A percentile compares a stretch with the other conserved stretches of the same genome.
phyloP scores from a whole-genome alignment of 208 protist genomes.

The Trypanosomatidae sp. region DNA sequence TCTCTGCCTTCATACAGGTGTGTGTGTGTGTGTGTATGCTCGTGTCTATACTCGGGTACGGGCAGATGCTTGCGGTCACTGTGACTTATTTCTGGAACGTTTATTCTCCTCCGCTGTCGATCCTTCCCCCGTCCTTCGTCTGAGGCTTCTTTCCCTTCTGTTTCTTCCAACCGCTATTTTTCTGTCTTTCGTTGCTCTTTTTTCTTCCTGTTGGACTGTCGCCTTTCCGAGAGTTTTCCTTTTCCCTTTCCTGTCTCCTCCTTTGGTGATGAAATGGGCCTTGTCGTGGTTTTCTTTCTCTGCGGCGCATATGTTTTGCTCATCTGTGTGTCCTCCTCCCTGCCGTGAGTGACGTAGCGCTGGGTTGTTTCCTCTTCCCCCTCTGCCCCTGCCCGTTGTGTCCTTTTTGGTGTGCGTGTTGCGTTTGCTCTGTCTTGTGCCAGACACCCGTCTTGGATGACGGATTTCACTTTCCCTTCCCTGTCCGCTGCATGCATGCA shows the following conservation, averaged over 20 bases:
- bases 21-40: conserved; percentile 5
- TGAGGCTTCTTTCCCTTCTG: neutral
- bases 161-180: neutral
- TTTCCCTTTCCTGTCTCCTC: neutral
- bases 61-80: neutral
- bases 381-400: neutral
- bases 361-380: neutral
- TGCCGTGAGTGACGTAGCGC: neutral
- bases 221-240: neutral
- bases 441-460: neutral
- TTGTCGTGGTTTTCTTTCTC: conserved; percentile 1
- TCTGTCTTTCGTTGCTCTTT: neutral
- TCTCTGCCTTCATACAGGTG: neutral
- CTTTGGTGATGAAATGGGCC: neutral
- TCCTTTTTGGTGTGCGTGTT: neutral
- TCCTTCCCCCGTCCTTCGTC: too few species aligned
- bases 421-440: neutral
- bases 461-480: neutral
- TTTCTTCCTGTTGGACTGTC: neutral
- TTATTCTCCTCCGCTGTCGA: neutral
- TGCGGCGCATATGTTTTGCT: conserved; percentile 2
- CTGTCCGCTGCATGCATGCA: neutral
- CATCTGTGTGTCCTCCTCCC: neutral
- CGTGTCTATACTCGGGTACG: neutral
- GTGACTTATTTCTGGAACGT: neutral